A percentile compares a stretch with the other conserved stretches of the same genome.
Conservation (phyloP, 768 basidiomycete genomes). For the Suillus americanus region DNA sequence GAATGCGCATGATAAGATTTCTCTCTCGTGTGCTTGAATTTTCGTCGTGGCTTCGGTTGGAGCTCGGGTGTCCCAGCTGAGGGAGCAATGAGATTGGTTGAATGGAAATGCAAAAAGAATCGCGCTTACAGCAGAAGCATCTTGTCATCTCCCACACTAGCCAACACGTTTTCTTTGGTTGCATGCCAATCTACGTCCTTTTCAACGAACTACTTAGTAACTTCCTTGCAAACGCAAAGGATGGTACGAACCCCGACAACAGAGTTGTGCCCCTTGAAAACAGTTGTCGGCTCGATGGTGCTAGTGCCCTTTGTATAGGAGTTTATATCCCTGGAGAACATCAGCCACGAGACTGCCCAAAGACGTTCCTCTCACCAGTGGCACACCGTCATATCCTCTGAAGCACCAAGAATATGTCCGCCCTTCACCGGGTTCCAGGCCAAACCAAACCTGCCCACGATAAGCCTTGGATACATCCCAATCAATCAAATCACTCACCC, state of each 20-base stretch:
- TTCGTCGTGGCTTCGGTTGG: conserved; percentile 65
- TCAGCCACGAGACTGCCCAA: neutral
- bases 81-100: conserved; percentile 1
- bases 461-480: conserved; percentile 8
- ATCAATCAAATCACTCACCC: conserved; percentile 56
- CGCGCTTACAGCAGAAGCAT: conserved; percentile 84
- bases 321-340: conserved; percentile 77
- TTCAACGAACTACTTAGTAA: conserved; percentile 4
- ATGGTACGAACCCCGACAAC: conserved; percentile 77
- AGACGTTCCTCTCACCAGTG: conserved; percentile 60
- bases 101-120: neutral
- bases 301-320: conserved; percentile 78
- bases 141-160: conserved; percentile 95
- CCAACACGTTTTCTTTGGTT: conserved; percentile 78
- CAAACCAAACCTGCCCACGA: conserved; percentile 76
- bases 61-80: conserved; percentile 91
- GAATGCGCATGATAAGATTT: conserved; percentile 90
- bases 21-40: conserved; percentile 85
- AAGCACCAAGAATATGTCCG: conserved; percentile 87
- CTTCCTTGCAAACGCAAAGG: neutral
- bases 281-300: conserved; percentile 78
- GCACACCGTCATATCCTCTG: conserved; percentile 95
- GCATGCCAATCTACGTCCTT: conserved; percentile 98
- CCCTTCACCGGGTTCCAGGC: conserved; percentile 86
- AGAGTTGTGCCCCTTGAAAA: conserved; percentile 87